Conservation (phyloP, 2,329 filamentous ascomycete genomes). For the Pseudocercospora musae region DNA sequence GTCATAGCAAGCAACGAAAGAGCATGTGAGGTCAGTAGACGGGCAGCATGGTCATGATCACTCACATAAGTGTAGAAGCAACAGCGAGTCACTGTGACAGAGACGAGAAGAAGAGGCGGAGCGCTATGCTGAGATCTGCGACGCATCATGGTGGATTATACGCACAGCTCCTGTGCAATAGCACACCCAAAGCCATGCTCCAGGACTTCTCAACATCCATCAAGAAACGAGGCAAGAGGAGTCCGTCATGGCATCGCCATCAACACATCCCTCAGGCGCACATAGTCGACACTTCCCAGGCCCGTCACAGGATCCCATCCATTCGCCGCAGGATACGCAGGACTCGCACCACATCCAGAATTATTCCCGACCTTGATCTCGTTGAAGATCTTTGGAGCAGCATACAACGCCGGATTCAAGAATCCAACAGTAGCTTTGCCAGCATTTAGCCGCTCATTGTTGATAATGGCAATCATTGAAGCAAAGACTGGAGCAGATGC, state of each 20-base stretch:
- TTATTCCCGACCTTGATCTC: neutral
- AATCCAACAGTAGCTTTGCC: neutral
- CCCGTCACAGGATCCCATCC: neutral
- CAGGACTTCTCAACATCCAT: too few species aligned
- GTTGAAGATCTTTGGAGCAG: neutral
- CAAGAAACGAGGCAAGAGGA: neutral
- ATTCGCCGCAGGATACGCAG: neutral
- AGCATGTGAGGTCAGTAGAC: too few species aligned
- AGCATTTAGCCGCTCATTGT: neutral
- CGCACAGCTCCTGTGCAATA: too few species aligned
- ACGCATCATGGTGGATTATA: too few species aligned
- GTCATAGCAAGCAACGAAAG: too few species aligned
- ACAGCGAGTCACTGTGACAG: too few species aligned
- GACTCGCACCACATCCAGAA: neutral
- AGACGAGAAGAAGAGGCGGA: too few species aligned
- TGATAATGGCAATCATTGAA: neutral
- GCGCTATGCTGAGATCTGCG: too few species aligned
- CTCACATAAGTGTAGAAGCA: too few species aligned
- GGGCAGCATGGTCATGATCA: too few species aligned
- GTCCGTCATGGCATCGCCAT: neutral
- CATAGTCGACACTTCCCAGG: neutral
- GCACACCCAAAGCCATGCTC: too few species aligned
- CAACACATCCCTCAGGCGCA: neutral
- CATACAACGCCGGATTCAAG: neutral
- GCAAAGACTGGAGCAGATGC: neutral